Evolutionary conservation across 371 early-diverging fungal species (phyloP), one percentile per base, ranked within the genome.

Genomic region (Chytridium lagenaria): DNA sequence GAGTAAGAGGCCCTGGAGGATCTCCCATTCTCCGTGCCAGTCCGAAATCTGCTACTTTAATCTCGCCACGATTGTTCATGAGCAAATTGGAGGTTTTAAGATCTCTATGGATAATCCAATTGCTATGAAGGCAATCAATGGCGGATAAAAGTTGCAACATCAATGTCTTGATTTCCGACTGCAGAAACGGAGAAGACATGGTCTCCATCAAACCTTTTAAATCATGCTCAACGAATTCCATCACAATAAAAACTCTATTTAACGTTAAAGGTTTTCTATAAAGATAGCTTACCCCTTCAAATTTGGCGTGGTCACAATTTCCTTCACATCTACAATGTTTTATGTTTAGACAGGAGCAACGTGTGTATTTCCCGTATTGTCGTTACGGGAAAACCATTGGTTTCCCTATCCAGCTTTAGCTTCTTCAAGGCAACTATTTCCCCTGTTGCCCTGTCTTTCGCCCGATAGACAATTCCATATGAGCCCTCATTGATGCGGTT

Each of bases 401-500:
- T 90, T 77, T 97, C 98, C 61, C 94, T 92, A 39, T 95, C 94
- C 16, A 98, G 88, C 75, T 98, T 95, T n/a, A 99, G 86, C 77
- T 95, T 95, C 84, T 99, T 99, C 7, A 99, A 85, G 0, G 99
- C 99, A 0, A 99, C 98, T 7, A 98, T 94, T 68, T 94, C 95
- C 26, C 93, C 93, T 1, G 97, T 97, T 7, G 84, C 76, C 64
- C 91, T 86, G 78, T 99, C 96, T 36, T 91, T 88, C 0, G 99
- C 99, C 5, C 98, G 92, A 83, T 96, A 99, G 2, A 99, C 99
- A 28, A 99, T 90, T 16, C 99, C 99, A 81, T 99, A 99, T 0
- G 99, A 92, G 23, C 99, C 99, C 81, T 99, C 99, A 67, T 95
- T 98, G 75, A 99, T 99, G 73, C 93, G 88, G 84, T 97, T 97